A percentile compares a stretch with the other conserved stretches of the same genome.
phyloP scores from a whole-genome alignment of 805 yeast species.

The Cyberlindnera mississippiensis region DNA sequence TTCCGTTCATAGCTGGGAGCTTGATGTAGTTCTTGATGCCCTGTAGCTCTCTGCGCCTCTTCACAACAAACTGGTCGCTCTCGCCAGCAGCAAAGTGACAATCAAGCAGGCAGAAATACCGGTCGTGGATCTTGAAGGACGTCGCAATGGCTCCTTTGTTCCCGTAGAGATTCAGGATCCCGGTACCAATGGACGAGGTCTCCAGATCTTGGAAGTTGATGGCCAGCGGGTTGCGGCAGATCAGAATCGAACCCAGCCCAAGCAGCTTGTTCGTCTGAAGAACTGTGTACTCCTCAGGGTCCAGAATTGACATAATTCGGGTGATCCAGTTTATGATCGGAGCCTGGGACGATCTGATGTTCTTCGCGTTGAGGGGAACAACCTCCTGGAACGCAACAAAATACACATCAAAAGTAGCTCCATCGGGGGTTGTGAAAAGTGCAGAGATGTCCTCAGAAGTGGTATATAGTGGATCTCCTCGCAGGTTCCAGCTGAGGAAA shows the following conservation, averaged over 20 bases:
- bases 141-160: slow-evolving; percentile 57
- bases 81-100: slow-evolving; percentile 56
- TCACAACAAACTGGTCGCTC: slow-evolving; percentile 30
- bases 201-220: slow-evolving; percentile 38
- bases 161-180: slow-evolving; percentile 54
- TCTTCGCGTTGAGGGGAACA: slow-evolving; percentile 40
- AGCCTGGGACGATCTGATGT: slow-evolving; percentile 32
- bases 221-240: slow-evolving; percentile 32
- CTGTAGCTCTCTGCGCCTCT: slow-evolving; percentile 42
- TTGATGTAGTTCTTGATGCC: slow-evolving; percentile 33
- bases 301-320: slow-evolving; percentile 20
- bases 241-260: slow-evolving; percentile 46
- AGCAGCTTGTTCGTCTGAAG: slow-evolving; percentile 45
- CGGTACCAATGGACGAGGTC: slow-evolving; percentile 49
- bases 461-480: slow-evolving; percentile 26
- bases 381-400: slow-evolving; percentile 49
- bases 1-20: slow-evolving; percentile 24
- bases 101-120: slow-evolving; percentile 38
- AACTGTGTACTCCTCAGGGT: slow-evolving; percentile 29
- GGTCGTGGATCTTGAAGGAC: slow-evolving; percentile 34
- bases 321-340: slow-evolving; percentile 34
- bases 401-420: slow-evolving; percentile 31
- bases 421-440: slow-evolving; percentile 4
- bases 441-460: slow-evolving; percentile 19
- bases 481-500: slow-evolving; percentile 38